Evolutionary conservation across 495 filamentous ascomycete genomes (phyloP).

Genomic region (Xanthoparmelia taractica): DNA sequence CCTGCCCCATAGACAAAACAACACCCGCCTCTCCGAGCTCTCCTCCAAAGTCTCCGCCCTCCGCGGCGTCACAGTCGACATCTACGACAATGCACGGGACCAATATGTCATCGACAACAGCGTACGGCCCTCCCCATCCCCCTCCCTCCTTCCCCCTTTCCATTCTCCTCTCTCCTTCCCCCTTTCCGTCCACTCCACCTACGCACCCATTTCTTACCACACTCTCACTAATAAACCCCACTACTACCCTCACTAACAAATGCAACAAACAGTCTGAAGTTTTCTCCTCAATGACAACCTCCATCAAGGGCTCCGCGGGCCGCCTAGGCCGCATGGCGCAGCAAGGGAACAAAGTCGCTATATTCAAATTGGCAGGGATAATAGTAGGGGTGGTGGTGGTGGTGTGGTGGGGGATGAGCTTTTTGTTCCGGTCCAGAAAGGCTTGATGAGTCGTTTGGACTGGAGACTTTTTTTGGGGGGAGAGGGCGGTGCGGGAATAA

Average conservation of each 20-base stretch:
- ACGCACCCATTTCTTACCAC: background rate
- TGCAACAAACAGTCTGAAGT: constrained; percentile 45
- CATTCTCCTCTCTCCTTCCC: too few relatives aligned
- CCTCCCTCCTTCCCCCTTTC: background rate
- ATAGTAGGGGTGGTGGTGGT: constrained; percentile 64
- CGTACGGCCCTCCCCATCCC: constrained; percentile 42
- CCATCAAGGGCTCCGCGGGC: constrained; percentile 73
- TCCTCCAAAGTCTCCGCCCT: constrained; percentile 83
- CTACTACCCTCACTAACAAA: too few relatives aligned
- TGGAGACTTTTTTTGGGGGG: constrained; percentile 20
- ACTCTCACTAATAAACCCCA: background rate
- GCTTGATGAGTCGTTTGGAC: constrained; percentile 23
- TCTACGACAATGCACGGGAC: constrained; percentile 86
- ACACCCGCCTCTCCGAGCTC: constrained; percentile 86
- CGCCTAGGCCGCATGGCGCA: constrained; percentile 90
- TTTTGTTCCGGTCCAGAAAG: constrained; percentile 43
- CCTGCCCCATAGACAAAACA: constrained; percentile 77
- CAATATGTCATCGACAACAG: constrained; percentile 81
- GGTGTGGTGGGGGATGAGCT: constrained; percentile 62
- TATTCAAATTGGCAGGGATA: constrained; percentile 82
- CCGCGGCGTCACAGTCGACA: constrained; percentile 94
- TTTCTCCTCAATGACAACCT: constrained; percentile 50
- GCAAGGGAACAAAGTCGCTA: constrained; percentile 80
- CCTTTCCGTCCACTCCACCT: background rate
- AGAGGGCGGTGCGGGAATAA: constrained; percentile 13